Percentiles rank a stretch among this genome's conserved stretches.
Evolutionary conservation across 768 basidiomycete genomes (phyloP).

Genomic region (Polyporus arcularius): DNA sequence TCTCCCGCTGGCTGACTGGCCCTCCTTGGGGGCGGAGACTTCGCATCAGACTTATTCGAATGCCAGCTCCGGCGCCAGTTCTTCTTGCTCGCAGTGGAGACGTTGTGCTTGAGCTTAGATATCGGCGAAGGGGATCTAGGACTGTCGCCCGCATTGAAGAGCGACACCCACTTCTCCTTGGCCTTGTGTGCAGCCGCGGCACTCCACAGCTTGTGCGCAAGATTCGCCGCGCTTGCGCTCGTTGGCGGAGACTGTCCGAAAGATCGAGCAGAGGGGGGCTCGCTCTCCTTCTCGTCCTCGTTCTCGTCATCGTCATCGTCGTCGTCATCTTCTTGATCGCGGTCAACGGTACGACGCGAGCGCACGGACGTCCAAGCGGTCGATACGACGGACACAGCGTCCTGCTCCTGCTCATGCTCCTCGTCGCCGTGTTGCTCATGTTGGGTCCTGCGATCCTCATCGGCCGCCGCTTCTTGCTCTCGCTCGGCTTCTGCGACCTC

Average conservation of each 20-base stretch:
- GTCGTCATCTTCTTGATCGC: conserved; percentile 20
- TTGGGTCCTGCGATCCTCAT: conserved; percentile 25
- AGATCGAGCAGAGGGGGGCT: conserved; percentile 32
- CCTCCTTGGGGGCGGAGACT: neutral
- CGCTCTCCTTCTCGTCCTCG: conserved; percentile 35
- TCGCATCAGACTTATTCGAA: conserved; percentile 3
- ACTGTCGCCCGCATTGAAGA: conserved; percentile 35
- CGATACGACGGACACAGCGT: conserved; percentile 56
- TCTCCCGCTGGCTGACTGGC: conserved; percentile 1
- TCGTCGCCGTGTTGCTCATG: conserved; percentile 34
- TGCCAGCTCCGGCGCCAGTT: conserved; percentile 18
- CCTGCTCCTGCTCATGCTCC: conserved; percentile 43
- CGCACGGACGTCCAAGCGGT: conserved; percentile 51
- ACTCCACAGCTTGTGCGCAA: conserved; percentile 38
- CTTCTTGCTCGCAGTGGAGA: conserved; percentile 3
- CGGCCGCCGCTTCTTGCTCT: conserved; percentile 19
- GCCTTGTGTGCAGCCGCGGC: conserved; percentile 51
- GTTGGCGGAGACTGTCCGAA: conserved; percentile 25
- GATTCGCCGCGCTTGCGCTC: conserved; percentile 19
- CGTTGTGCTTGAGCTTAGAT: neutral
- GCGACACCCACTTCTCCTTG: conserved; percentile 54
- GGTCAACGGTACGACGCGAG: conserved; percentile 33
- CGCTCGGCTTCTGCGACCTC: conserved; percentile 42
- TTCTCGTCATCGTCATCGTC: conserved; percentile 23
- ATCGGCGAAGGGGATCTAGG: neutral